Conservation (phyloP, 1,284 basidiomycete genomes). For the Boletus albobrunnescens region DNA sequence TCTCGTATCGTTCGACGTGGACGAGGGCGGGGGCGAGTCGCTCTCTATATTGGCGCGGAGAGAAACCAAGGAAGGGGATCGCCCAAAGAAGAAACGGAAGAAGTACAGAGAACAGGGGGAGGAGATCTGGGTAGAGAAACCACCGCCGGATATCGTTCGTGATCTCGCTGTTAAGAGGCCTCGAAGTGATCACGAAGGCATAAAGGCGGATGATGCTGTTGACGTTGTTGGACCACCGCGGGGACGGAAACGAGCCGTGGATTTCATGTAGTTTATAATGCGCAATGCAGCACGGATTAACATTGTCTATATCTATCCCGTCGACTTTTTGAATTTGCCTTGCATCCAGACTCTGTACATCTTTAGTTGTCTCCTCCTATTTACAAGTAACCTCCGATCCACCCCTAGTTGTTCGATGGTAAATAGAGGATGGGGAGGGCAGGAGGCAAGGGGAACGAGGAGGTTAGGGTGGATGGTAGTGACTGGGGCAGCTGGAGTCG, state of each 20-base stretch:
- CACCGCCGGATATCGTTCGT: slow-evolving; percentile 22
- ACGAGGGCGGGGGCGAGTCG: slow-evolving; percentile 51
- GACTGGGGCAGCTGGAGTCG: background rate
- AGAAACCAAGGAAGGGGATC: slow-evolving; percentile 40
- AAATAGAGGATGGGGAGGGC: slow-evolving; percentile 52
- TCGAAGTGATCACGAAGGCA: slow-evolving; percentile 1
- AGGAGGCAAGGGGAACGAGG: slow-evolving; percentile 31
- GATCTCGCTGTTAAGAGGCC: slow-evolving; percentile 11
- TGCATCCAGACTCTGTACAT: slow-evolving; percentile 98
- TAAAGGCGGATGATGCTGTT: slow-evolving; percentile 8
- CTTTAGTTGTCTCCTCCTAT: slow-evolving; percentile 86
- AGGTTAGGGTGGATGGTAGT: slow-evolving; percentile 42
- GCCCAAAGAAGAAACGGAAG: slow-evolving; percentile 45
- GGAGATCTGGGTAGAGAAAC: slow-evolving; percentile 36
- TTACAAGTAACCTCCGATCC: slow-evolving; percentile 86
- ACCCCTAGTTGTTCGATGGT: slow-evolving; percentile 74
- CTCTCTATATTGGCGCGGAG: slow-evolving; percentile 26
- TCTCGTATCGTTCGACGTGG: slow-evolving; percentile 67
- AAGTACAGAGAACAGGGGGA: slow-evolving; percentile 39
- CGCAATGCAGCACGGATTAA: too few relatives aligned
- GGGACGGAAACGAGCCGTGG: slow-evolving; percentile 60
- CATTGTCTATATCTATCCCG: too few relatives aligned
- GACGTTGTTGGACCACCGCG: slow-evolving; percentile 27
- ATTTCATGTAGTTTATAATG: slow-evolving; percentile 41
- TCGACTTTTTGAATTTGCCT: slow-evolving; percentile 58